Percentiles rank a stretch among this genome's conserved stretches.
Conservation (phyloP, 2,329 filamentous ascomycete genomes). For the Hypomyces perniciosus region DNA sequence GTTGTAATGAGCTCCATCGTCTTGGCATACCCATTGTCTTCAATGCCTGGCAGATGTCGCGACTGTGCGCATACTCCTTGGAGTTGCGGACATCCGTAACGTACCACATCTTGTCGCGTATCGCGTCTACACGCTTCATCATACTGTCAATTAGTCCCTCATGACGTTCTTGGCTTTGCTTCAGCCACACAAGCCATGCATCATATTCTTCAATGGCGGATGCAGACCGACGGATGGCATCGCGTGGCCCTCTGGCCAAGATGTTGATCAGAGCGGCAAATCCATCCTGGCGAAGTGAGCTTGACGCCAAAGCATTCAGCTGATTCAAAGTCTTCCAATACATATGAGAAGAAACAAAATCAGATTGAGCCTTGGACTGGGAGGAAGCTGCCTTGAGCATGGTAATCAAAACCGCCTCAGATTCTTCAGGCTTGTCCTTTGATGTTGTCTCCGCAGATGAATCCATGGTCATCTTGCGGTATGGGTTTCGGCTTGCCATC, state of each 20-base stretch:
- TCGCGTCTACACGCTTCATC: conserved; percentile 64
- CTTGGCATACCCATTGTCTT: conserved; percentile 79
- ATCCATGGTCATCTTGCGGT: conserved; percentile 32
- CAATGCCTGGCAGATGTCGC: conserved; percentile 77
- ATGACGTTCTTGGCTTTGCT: conserved; percentile 73
- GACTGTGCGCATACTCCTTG: conserved; percentile 77
- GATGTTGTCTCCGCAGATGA: conserved; percentile 9
- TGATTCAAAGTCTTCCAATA: conserved; percentile 81
- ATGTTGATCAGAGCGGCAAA: conserved; percentile 68
- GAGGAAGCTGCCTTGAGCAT: conserved; percentile 74
- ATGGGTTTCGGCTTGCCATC: conserved; percentile 54
- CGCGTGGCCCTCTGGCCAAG: conserved; percentile 64
- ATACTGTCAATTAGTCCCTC: conserved; percentile 68
- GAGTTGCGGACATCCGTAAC: conserved; percentile 90
- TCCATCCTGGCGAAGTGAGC: conserved; percentile 58
- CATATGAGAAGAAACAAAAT: conserved; percentile 76
- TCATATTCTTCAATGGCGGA: conserved; percentile 73
- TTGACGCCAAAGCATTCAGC: conserved; percentile 56
- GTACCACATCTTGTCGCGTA: conserved; percentile 98
- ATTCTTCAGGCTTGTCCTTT: conserved; percentile 29
- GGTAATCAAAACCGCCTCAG: conserved; percentile 54
- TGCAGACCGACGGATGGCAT: conserved; percentile 62
- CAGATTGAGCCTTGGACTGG: conserved; percentile 70
- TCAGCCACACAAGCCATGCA: conserved; percentile 76
- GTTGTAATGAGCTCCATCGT: conserved; percentile 46